Evolutionary conservation across 768 basidiomycete genomes (phyloP), one percentile per base, ranked within the genome.

Genomic region (Saitozyma podzolica): DNA sequence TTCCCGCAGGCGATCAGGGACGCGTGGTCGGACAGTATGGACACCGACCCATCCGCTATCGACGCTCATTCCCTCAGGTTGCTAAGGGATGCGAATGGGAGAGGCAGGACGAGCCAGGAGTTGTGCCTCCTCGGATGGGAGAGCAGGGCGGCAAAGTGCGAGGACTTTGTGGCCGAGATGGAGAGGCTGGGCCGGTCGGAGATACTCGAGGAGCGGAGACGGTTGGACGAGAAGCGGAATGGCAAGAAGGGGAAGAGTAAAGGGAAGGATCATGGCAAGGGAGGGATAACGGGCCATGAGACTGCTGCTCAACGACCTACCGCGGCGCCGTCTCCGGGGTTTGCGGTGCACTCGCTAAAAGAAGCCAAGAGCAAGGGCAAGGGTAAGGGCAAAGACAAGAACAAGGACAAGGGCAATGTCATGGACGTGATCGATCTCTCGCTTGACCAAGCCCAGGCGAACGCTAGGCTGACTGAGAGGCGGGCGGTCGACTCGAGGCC

Each of bases 21-120:
- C 9, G 56, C 67, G 9, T 74, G 70, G 70, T 74, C 73, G 9
- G 67, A 69, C 41, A 68, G 67, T 29, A 60, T 57, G 48, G 47
- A 56, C 16, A 20, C 29, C 13, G 17, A 56, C 45, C 59, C 63
- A 0, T 47, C 58, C 40, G 29, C 58, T 45, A 58, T 74, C 55
- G 73, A 69, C 52, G 39, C 61, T 20, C 48, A 58, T 9, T 64
- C 61, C 10, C 59, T 72, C 8, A 47, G 54, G 13, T 19, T 13
- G 8, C 49, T 74, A 8, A 61, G 64, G 10, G 62, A 66, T 9
- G 41, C 57, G 6, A 74, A 74, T 61, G 16, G 19, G 40, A 17
- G 9, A 1, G 69, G 69, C 0, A 56, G 9, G 9, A 58, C 60
- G 8, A 29, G 59, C 17, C 50, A 63, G 8, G 56, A 64, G n/a